These are phyloP conservation scores for Cardiospermum halicacabum DNA, from an alignment of 345 rosid genomes.

Conservation along the genomic window DNA sequence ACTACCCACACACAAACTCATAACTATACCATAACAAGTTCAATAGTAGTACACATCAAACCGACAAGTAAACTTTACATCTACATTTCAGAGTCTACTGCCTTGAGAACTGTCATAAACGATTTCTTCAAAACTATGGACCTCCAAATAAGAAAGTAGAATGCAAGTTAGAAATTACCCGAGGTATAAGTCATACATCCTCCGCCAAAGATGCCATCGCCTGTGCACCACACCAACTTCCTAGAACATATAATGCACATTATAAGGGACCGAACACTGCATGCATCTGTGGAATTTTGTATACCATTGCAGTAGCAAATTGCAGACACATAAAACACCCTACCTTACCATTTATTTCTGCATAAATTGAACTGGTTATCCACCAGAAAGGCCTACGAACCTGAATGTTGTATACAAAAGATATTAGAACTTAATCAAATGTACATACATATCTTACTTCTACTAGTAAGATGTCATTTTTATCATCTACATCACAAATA, in stretches of 20 bases:
- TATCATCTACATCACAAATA: too few species aligned
- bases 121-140: not conserved
- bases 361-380: conserved; percentile 93
- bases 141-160: not conserved
- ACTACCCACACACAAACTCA: not conserved
- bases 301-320: not conserved
- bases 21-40: not conserved
- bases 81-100: not conserved
- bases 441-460: conserved; percentile 7
- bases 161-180: conserved; percentile 47
- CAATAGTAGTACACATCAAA: not conserved
- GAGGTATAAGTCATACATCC: conserved; percentile 86
- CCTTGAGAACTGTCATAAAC: conserved; percentile 2
- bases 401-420: conserved; percentile 32
- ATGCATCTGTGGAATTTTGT: conserved; percentile 1
- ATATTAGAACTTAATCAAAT: conserved; percentile 22
- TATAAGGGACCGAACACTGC: conserved; percentile 10
- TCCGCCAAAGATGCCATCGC: conserved; percentile 97
- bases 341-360: conserved; percentile 86
- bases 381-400: conserved; percentile 98
- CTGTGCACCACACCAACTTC: conserved; percentile 93
- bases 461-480: too few species aligned
- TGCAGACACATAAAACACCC: conserved; percentile 12
- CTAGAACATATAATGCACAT: conserved; percentile 28
- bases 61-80: not conserved